Percentiles rank a stretch among this genome's conserved stretches.
These are phyloP conservation scores for Desmodesmus armatus DNA, from an alignment of 139 green algal species.

Conservation along the genomic window DNA sequence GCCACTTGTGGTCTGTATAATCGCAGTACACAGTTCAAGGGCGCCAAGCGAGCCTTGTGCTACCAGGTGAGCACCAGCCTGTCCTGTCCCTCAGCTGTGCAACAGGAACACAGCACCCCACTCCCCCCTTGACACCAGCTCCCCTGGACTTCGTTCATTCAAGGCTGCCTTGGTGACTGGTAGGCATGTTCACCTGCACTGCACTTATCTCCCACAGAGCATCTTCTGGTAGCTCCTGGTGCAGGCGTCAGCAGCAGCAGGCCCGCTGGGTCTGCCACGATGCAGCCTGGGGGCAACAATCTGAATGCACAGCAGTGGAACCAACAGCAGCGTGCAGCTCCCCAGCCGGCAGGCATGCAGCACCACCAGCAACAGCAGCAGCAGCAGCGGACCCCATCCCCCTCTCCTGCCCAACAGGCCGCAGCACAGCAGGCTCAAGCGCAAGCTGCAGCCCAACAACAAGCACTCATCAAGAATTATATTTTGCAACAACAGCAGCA, in stretches of 20 bases:
- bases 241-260: neutral
- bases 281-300: neutral
- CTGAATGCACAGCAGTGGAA: neutral
- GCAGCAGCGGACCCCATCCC: constrained; percentile 7
- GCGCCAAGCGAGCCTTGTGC: too few relatives aligned
- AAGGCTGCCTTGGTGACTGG: too few relatives aligned
- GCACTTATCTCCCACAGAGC: too few relatives aligned
- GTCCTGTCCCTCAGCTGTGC: too few relatives aligned
- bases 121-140: too few relatives aligned
- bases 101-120: too few relatives aligned
- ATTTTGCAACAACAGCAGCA: neutral
- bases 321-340: constrained; percentile 1
- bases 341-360: neutral
- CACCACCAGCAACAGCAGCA: neutral
- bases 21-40: too few relatives aligned
- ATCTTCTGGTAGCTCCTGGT: neutral
- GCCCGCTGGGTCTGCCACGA: neutral
- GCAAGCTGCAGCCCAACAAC: neutral
- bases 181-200: neutral
- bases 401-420: neutral
- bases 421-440: neutral
- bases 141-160: too few relatives aligned
- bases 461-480: too few relatives aligned
- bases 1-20: too few relatives aligned
- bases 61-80: too few relatives aligned